These are phyloP conservation scores for Abrus precatorius DNA, from an alignment of 306 rosid species.

Conservation along the genomic window DNA sequence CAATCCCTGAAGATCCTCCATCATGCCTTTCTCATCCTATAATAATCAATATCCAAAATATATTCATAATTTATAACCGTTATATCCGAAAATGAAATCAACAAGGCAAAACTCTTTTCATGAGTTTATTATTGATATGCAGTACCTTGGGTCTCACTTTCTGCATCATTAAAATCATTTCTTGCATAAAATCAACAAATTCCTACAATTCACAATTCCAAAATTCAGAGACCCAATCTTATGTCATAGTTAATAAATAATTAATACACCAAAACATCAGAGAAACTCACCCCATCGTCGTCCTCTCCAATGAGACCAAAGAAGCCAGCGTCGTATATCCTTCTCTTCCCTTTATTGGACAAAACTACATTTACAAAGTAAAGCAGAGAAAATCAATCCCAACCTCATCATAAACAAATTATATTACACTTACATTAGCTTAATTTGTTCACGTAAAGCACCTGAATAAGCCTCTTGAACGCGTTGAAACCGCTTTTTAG, in stretches of 20 bases:
- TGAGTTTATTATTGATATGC: not conserved
- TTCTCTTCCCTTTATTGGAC: constrained; percentile 57
- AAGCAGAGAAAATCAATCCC: not conserved
- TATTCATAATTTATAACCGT: not conserved
- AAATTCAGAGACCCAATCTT: constrained; percentile 20
- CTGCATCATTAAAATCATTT: constrained; percentile 51
- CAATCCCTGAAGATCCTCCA: constrained; percentile 52
- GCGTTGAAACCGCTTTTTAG: constrained; percentile 52
- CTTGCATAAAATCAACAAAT: constrained; percentile 61
- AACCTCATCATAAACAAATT: not conserved
- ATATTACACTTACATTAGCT: not conserved
- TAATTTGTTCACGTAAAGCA: constrained; percentile 2
- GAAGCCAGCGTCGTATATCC: constrained; percentile 58
- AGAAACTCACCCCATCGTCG: constrained; percentile 52
- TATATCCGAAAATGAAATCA: not conserved
- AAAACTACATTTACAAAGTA: constrained; percentile 41
- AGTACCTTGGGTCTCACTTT: constrained; percentile 45
- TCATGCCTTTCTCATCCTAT: constrained; percentile 43
- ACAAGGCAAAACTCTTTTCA: not conserved
- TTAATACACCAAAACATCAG: too few species aligned
- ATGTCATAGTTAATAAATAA: not conserved
- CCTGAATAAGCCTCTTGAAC: constrained; percentile 64
- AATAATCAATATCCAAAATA: not conserved
- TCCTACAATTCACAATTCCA: constrained; percentile 42
- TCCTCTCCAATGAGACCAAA: constrained; percentile 56